Percentiles rank a stretch among this genome's conserved stretches.
These are phyloP conservation scores for Quercus tomentella DNA, from an alignment of 331 rosid genomes.

Conservation along the genomic window DNA sequence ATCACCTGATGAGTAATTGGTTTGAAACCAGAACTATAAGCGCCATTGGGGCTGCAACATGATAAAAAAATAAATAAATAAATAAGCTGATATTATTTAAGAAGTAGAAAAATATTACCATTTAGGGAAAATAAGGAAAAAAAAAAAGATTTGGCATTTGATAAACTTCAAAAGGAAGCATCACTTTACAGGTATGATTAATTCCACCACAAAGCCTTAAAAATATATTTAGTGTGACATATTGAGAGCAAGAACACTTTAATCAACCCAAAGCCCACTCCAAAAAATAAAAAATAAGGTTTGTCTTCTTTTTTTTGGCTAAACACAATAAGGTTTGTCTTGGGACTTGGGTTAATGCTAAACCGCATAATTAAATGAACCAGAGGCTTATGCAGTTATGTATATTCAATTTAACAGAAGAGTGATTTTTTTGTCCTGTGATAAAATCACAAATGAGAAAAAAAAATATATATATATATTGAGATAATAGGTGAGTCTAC, in stretches of 20 bases:
- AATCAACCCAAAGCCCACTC: neutral
- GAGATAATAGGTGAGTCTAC: no score
- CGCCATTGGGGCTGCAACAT: constrained; percentile 86
- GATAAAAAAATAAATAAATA: neutral
- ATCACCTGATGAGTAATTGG: constrained; percentile 99
- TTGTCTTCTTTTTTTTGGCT: neutral
- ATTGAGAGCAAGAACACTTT: neutral
- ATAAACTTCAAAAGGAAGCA: neutral
- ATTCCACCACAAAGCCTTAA: neutral
- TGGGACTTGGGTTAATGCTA: neutral
- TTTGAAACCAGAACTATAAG: constrained; percentile 93
- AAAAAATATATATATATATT: no score
- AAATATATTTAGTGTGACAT: neutral
- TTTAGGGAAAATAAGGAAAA: neutral
- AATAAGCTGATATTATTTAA: neutral
- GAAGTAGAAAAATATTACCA: neutral
- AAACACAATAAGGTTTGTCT: neutral
- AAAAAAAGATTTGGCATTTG: neutral
- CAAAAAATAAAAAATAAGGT: neutral
- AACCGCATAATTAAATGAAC: neutral
- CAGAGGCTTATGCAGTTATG: no score
- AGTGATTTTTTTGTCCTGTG: no score
- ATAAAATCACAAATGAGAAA: no score
- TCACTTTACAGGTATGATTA: neutral
- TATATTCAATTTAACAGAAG: no score